Evolutionary conservation across 1,284 basidiomycete species (phyloP).

Genomic region (Leccinum griseonigrum): DNA sequence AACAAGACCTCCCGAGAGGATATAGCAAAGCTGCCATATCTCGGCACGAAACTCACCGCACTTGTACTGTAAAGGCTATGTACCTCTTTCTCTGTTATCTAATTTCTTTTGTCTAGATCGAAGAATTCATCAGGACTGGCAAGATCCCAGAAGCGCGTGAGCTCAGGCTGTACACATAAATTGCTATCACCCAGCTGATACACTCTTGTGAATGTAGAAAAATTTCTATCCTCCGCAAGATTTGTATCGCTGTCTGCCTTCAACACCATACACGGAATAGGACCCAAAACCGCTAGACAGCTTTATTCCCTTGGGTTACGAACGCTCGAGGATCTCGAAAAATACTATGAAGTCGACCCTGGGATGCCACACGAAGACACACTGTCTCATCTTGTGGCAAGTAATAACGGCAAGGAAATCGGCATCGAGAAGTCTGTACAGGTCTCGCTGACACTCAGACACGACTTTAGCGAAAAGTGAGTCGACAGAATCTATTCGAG

Average conservation of each 20-base stretch:
- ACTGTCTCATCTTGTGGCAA: conserved; percentile 4
- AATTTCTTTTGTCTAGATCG: conserved; percentile 42
- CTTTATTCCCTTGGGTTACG: conserved; percentile 62
- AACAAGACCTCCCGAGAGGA: conserved; percentile 41
- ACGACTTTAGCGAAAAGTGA: conserved; percentile 45
- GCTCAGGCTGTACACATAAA: conserved; percentile 20
- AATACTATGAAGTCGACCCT: conserved; percentile 53
- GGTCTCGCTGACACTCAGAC: conserved; percentile 48
- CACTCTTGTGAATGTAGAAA: conserved; percentile 37
- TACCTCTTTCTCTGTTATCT: neutral
- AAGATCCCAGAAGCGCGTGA: conserved; percentile 59
- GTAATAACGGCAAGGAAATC: conserved; percentile 10
- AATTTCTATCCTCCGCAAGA: conserved; percentile 45
- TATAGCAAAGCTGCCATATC: conserved; percentile 51
- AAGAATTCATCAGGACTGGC: conserved; percentile 57
- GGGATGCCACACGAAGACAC: conserved; percentile 10
- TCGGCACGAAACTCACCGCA: conserved; percentile 58
- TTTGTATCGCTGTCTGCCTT: conserved; percentile 58
- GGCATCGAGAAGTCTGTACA: conserved; percentile 40
- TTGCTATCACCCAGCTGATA: neutral
- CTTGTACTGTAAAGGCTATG: conserved; percentile 43
- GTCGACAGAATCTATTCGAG: neutral
- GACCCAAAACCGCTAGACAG: conserved; percentile 59
- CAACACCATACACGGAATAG: conserved; percentile 69
- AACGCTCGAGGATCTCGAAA: conserved; percentile 59